A percentile compares a stretch with the other conserved stretches of the same genome.
phyloP scores from a whole-genome alignment of 2,329 filamentous ascomycete genomes.

The Chaetomium strumarium region DNA sequence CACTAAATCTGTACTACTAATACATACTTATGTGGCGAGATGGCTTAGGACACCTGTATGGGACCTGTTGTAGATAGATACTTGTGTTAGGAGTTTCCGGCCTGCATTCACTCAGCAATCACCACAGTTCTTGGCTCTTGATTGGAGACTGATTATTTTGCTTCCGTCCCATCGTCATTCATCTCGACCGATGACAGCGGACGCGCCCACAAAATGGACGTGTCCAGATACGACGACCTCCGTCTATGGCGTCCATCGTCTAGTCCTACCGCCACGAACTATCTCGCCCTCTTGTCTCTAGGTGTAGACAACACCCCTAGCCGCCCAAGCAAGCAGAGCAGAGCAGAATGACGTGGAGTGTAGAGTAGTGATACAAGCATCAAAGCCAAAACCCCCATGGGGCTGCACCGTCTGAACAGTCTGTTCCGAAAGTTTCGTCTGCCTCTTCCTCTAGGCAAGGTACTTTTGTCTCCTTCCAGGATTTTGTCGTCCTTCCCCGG shows the following conservation, averaged over 20 bases:
- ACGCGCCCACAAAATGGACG: not conserved
- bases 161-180: not conserved
- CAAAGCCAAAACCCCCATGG: not conserved
- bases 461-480: not conserved
- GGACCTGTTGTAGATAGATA: too few relatives aligned
- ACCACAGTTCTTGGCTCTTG: not conserved
- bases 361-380: conserved; percentile 8
- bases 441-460: conserved; percentile 2
- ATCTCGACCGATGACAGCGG: not conserved
- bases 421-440: not conserved
- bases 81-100: too few relatives aligned
- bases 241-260: conserved; percentile 8
- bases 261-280: not conserved
- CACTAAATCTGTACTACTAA: not conserved
- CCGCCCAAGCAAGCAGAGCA: conserved; percentile 6
- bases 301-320: conserved; percentile 3
- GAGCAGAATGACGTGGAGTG: not conserved
- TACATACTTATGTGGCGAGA: not conserved
- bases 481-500: conserved; percentile 4
- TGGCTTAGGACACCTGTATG: not conserved
- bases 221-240: conserved; percentile 2
- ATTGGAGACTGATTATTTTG: conserved; percentile 13
- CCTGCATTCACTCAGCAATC: too few relatives aligned
- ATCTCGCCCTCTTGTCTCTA: not conserved
- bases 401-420: not conserved